Evolutionary conservation across 225 moss, liverwort and hornwort species (phyloP).

Genomic region (Neckera pumila): DNA sequence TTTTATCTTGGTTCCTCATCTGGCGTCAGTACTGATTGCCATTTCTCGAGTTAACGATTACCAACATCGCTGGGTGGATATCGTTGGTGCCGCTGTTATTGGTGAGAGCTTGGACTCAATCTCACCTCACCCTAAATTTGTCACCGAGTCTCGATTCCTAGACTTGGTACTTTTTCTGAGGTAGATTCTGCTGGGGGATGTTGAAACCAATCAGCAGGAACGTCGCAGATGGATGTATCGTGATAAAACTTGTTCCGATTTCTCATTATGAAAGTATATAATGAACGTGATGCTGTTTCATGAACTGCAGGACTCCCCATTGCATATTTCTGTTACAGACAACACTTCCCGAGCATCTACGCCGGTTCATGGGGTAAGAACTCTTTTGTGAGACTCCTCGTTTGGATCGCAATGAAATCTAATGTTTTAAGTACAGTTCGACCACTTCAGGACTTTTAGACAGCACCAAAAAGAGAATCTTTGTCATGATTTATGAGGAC

Average conservation of each 20-base stretch:
- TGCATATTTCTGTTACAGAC: conserved; percentile 57
- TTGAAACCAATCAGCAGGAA: neutral
- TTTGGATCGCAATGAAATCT: neutral
- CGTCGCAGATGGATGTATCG: neutral
- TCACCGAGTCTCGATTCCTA: neutral
- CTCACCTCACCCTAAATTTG: neutral
- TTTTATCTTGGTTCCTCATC: conserved; percentile 43
- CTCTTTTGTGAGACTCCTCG: neutral
- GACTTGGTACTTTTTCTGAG: neutral
- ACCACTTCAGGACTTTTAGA: neutral
- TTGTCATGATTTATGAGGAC: neutral
- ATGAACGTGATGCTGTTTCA: neutral
- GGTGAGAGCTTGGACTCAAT: conserved; percentile 11
- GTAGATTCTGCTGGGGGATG: neutral
- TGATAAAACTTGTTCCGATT: neutral
- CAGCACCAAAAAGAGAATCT: neutral
- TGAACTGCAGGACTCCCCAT: conserved; percentile 33
- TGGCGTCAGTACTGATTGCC: conserved; percentile 44
- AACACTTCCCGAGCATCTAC: conserved; percentile 60
- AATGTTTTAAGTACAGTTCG: no score
- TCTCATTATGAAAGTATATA: neutral
- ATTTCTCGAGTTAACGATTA: conserved; percentile 70
- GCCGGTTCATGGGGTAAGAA: conserved; percentile 44
- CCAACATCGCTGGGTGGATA: conserved; percentile 80
- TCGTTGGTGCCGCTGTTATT: conserved; percentile 51